Evolutionary conservation across 192 early-diverging fungal genomes (phyloP), one percentile per base, ranked within the genome.

Genomic region (Haplosporangium gracile): DNA sequence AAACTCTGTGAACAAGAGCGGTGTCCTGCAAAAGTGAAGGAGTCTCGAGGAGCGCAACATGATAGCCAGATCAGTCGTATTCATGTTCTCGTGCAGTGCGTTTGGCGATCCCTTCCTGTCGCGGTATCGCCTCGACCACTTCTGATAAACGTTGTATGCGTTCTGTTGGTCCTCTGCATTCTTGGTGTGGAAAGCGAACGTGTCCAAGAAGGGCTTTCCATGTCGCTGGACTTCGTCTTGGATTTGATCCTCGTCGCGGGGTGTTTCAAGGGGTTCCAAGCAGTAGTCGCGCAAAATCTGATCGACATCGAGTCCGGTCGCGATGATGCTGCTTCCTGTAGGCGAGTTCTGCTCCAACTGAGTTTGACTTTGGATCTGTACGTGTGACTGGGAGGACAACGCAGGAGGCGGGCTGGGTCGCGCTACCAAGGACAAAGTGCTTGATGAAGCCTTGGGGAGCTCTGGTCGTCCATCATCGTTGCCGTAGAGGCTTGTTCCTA

Each of bases 21-120:
- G 91, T 9, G 92, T 93, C 26, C 92, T 83, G 79, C 92, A 92
- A 57, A 93, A 93, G 78, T 93, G 92, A 34, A 93, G 81, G n/a
- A 93, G 70, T 69, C 91, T 78, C 18, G 92, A 91, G 0, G 91
- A 90, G 38, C 90, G 89, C 47, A 93, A 68, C 77, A 93, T 90
- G 26, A 90, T 87, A 4, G 87, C 87, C 51, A 92, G 77, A 75
- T 93, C 91, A 20, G 82, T 80, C 5, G 79, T 88, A 22, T 87
- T 78, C 85, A 93, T 92, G 68, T 85, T 87, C 53, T 92, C 91
- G 53, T 75, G 76, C 13, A 82, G 74, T 0, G 79, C 86, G n/a
- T 80, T 73, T 0, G 80, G 82, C 24, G 80, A 71, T 24, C 81
- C 87, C 22, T 85, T 82, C 18, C 82, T 79, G 29, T 85, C 90